Base-by-base conservation (phyloP, 2,329 filamentous ascomycete species). In the Nemania serpens region DNA sequence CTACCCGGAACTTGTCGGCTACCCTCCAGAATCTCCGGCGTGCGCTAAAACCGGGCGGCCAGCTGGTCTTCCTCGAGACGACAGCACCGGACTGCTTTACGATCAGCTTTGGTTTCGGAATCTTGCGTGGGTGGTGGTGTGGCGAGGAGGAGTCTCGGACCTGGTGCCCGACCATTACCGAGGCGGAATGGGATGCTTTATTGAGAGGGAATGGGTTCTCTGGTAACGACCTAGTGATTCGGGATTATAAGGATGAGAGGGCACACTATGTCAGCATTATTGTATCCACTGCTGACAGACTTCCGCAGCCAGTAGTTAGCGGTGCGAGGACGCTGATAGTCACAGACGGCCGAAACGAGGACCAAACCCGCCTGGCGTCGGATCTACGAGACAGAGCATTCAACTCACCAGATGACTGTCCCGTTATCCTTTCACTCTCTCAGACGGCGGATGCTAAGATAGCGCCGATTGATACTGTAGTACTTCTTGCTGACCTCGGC, bases 211-310 rank as follows among this genome's bases (percentile, higher is more conserved):
- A 43, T 18, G 66, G 68, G 0, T 69, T 65, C 53, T 66, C 62
- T 7, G 68, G 68, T 0, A 65, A 58, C 29, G 66, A 69, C 34
- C n/a, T 70, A 3, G 43, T 56, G 3, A 36, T 70, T 11, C 53
- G 63, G 17, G 67, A 69, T 42, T 64, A 57, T 25, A 11, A 68
- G 33, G 49, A 61, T 20, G 62, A 64, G 5, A 46, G 4, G 5
- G 61, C 52, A 5, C 62, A 66, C 48, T 49, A 57, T 20, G 59
- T 57, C 29, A 69, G 66, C 45, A 66, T 70, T 18, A 65, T 71
- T 0, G 57, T 69, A 1, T 63, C 66, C 17, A 65, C 62, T 2
- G 41, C 41, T 18, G 11, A 11, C 3, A 11, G 3, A 5, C 41
- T n/a, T n/a, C 41, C 41, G n/a, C 5, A 6, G n/a, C n/a, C n/a